A percentile compares a stretch with the other conserved stretches of the same genome.
These are phyloP conservation scores for Populus pruinosa DNA, from an alignment of 345 rosid genomes.

Conservation along the genomic window DNA sequence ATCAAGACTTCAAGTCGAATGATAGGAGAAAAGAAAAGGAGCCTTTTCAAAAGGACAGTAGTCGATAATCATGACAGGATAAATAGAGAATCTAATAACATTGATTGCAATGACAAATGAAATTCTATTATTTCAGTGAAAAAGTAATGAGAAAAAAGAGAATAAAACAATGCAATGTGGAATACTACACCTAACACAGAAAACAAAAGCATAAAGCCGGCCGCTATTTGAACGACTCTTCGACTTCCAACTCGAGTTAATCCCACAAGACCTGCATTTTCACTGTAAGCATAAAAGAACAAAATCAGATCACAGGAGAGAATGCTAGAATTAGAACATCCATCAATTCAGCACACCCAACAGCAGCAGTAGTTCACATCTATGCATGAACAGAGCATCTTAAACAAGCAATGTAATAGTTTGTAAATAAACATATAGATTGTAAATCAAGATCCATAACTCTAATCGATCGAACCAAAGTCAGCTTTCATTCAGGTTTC, in stretches of 20 bases:
- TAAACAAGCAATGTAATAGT: not conserved
- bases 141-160: not conserved
- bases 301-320: constrained; percentile 8
- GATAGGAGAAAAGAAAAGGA: not conserved
- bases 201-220: constrained; percentile 87
- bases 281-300: constrained; percentile 42
- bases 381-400: not conserved
- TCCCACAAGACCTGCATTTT: constrained; percentile 89
- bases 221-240: constrained; percentile 71
- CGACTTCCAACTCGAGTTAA: constrained; percentile 82
- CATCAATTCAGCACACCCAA: not conserved
- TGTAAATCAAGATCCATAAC: not conserved
- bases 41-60: not conserved
- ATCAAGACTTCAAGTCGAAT: not conserved
- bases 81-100: not conserved
- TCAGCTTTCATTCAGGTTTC: not conserved
- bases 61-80: not conserved
- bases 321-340: not conserved
- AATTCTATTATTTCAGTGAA: not conserved
- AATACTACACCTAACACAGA: constrained; percentile 58
- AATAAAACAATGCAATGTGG: not conserved
- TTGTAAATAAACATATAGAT: not conserved
- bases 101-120: not conserved
- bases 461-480: not conserved
- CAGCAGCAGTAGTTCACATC: not conserved